Conservation (phyloP, 2,329 filamentous ascomycete species). For the Microdochium nivale region DNA sequence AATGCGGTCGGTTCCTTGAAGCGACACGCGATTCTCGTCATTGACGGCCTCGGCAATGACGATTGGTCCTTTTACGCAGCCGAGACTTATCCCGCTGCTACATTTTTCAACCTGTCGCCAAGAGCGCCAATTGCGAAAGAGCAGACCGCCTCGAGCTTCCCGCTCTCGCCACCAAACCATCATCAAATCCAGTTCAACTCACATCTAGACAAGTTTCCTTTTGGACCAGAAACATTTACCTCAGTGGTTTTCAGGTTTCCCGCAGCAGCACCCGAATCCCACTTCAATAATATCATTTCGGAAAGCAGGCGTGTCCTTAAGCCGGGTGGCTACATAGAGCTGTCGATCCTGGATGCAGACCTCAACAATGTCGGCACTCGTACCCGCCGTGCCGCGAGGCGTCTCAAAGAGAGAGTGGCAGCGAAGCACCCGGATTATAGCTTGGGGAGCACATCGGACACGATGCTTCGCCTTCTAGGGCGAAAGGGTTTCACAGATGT, state of each 20-base stretch:
- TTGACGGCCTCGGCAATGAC: constrained; percentile 78
- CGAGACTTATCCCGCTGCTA: constrained; percentile 66
- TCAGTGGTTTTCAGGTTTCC: constrained; percentile 73
- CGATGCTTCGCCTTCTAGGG: constrained; percentile 58
- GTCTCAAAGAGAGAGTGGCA: constrained; percentile 63
- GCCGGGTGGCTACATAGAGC: constrained; percentile 70
- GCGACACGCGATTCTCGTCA: constrained; percentile 60
- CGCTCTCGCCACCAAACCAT: constrained; percentile 58
- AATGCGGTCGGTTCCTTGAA: constrained; percentile 40
- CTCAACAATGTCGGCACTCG: constrained; percentile 74
- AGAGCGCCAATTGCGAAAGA: constrained; percentile 41
- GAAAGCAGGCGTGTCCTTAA: constrained; percentile 72
- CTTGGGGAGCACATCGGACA: constrained; percentile 50
- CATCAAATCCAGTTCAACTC: constrained; percentile 64
- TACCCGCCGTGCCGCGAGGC: constrained; percentile 59
- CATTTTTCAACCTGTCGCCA: constrained; percentile 68
- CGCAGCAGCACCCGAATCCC: constrained; percentile 54
- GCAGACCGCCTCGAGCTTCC: constrained; percentile 34
- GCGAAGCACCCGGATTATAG: constrained; percentile 49
- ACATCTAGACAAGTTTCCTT: constrained; percentile 60
- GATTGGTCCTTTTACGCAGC: constrained; percentile 86
- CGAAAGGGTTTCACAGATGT: constrained; percentile 62
- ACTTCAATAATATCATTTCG: constrained; percentile 62
- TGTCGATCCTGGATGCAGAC: constrained; percentile 70
- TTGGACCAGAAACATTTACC: constrained; percentile 66